Percentiles rank a stretch among this genome's conserved stretches.
Conservation (phyloP, 352 stramenopile species). For the Globisporangium uncinulatum region DNA sequence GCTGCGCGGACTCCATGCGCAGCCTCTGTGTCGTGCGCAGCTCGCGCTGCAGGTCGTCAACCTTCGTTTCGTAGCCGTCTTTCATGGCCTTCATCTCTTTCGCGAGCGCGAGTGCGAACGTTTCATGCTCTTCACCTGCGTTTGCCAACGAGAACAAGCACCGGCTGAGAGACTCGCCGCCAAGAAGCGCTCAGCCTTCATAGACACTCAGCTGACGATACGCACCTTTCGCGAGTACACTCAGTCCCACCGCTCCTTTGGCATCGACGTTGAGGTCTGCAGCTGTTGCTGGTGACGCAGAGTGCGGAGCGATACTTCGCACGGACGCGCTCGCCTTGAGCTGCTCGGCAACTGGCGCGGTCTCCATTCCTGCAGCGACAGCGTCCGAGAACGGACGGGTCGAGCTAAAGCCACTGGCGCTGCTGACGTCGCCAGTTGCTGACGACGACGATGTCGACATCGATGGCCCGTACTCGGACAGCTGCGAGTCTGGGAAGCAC, state of each 20-base stretch:
- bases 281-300: background rate
- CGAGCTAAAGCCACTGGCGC: background rate
- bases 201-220: background rate
- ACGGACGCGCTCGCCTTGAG: slow-evolving; percentile 29
- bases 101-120: slow-evolving; percentile 58
- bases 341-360: slow-evolving; percentile 44
- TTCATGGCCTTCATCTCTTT: slow-evolving; percentile 71
- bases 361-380: slow-evolving; percentile 51
- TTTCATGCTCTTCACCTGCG: slow-evolving; percentile 61
- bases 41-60: slow-evolving; percentile 61
- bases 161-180: background rate
- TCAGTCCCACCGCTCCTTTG: background rate
- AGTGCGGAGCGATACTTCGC: slow-evolving; percentile 10
- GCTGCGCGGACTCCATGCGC: slow-evolving; percentile 35
- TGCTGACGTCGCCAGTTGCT: background rate
- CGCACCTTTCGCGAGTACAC: slow-evolving; percentile 15
- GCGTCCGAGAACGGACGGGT: slow-evolving; percentile 66
- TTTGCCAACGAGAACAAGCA: background rate
- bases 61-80: slow-evolving; percentile 51
- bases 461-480: background rate
- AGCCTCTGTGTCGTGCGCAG: slow-evolving; percentile 36
- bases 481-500: slow-evolving; percentile 20
- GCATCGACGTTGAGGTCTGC: background rate
- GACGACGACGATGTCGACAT: background rate
- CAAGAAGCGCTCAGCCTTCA: background rate